Conservation (phyloP, 495 filamentous ascomycete genomes). For the Podospora pseudoanserina region DNA sequence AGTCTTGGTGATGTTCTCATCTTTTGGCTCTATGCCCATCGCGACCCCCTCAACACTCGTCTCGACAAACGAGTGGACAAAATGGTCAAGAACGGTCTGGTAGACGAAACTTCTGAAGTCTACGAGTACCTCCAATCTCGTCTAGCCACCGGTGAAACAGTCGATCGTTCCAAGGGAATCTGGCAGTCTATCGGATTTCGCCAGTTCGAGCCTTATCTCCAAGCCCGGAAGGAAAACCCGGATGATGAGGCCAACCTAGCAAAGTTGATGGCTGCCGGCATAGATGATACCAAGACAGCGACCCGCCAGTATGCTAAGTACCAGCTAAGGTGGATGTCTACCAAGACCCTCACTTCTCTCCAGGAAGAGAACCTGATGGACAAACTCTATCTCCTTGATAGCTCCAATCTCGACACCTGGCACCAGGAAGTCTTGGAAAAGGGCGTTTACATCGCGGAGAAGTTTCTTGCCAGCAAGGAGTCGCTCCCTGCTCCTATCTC, state of each 20-base stretch:
- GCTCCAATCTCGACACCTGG: conserved; percentile 59
- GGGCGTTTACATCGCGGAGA: conserved; percentile 56
- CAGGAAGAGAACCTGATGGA: conserved; percentile 46
- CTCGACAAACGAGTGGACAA: conserved; percentile 73
- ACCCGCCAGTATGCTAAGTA: conserved; percentile 83
- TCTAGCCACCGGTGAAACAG: conserved; percentile 43
- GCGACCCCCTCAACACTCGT: conserved; percentile 60
- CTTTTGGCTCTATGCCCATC: conserved; percentile 81
- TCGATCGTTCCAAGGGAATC: conserved; percentile 76
- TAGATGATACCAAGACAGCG: conserved; percentile 63
- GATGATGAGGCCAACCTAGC: conserved; percentile 33
- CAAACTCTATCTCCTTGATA: conserved; percentile 71
- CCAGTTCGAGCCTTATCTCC: conserved; percentile 71
- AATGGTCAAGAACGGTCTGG: conserved; percentile 75
- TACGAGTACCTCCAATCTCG: conserved; percentile 50
- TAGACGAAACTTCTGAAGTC: conserved; percentile 61
- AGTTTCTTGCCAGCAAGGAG: conserved; percentile 52
- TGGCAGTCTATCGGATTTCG: conserved; percentile 97
- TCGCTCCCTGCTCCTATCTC: conserved; percentile 57
- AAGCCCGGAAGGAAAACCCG: conserved; percentile 42
- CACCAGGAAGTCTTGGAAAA: conserved; percentile 55
- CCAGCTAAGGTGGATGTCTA: conserved; percentile 82
- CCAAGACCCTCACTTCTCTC: conserved; percentile 68
- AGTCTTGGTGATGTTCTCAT: conserved; percentile 64
- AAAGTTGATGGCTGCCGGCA: conserved; percentile 33